Evolutionary conservation across 176 grass and related monocot species (phyloP).

Genomic region (Oryza officinalis): DNA sequence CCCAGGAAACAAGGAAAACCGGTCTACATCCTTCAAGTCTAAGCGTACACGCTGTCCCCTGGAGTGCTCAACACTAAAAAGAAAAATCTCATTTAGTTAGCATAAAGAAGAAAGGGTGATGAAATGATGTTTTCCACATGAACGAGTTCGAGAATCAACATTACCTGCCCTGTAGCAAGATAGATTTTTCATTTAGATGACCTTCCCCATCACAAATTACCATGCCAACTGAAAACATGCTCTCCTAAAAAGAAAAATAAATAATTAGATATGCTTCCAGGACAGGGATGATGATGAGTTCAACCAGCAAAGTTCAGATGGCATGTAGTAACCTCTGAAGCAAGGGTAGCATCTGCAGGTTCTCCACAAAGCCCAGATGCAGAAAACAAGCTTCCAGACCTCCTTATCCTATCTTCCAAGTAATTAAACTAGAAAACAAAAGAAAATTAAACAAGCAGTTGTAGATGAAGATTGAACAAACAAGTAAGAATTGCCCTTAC

Average conservation of each 20-base stretch:
- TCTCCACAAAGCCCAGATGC: slow-evolving; percentile 54
- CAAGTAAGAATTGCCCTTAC: slow-evolving; percentile 50
- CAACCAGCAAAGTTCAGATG: neutral
- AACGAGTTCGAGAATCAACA: slow-evolving; percentile 23
- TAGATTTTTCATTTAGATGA: slow-evolving; percentile 92
- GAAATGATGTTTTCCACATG: neutral
- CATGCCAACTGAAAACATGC: slow-evolving; percentile 85
- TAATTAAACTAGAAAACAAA: slow-evolving; percentile 81
- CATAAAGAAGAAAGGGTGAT: slow-evolving; percentile 20
- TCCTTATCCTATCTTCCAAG: slow-evolving; percentile 68
- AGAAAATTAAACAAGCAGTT: slow-evolving; percentile 24
- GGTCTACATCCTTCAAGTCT: slow-evolving; percentile 74
- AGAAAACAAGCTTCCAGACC: slow-evolving; percentile 54
- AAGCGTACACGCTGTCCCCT: slow-evolving; percentile 76
- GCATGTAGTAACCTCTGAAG: slow-evolving; percentile 75
- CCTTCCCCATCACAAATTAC: slow-evolving; percentile 94
- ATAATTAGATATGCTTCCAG: slow-evolving; percentile 22
- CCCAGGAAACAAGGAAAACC: slow-evolving; percentile 89
- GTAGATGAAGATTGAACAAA: slow-evolving; percentile 26
- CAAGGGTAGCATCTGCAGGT: slow-evolving; percentile 71
- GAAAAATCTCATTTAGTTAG: slow-evolving; percentile 23
- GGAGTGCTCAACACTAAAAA: slow-evolving; percentile 70
- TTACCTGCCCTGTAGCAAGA: slow-evolving; percentile 91
- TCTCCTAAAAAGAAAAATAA: slow-evolving; percentile 60
- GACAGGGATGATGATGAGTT: slow-evolving; percentile 15